Conservation (phyloP, 1,139 yeast genomes). For the Yamadazyma atlantica region DNA sequence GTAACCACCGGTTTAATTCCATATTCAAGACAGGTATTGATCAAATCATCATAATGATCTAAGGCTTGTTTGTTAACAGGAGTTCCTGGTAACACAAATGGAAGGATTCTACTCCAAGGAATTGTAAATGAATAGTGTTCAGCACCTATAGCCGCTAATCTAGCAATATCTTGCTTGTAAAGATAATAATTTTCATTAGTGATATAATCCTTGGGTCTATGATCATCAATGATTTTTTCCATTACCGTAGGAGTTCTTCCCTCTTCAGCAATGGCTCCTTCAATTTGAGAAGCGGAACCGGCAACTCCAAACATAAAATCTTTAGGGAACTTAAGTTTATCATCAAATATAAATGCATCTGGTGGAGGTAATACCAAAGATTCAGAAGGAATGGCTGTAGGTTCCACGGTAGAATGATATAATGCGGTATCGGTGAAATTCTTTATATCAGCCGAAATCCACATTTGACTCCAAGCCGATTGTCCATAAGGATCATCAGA, state of each 20-base stretch:
- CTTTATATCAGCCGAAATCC: slow-evolving; percentile 17
- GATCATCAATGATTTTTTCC: slow-evolving; percentile 18
- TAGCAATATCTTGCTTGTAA: slow-evolving; percentile 31
- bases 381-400: slow-evolving; percentile 22
- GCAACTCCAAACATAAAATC: slow-evolving; percentile 25
- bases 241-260: slow-evolving; percentile 33
- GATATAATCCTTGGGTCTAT: slow-evolving; percentile 20
- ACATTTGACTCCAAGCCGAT: slow-evolving; percentile 21
- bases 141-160: slow-evolving; percentile 33
- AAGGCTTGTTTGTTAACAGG: slow-evolving; percentile 31
- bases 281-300: slow-evolving; percentile 31
- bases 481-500: slow-evolving; percentile 22
- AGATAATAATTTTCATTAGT: slow-evolving; percentile 32
- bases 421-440: slow-evolving; percentile 19
- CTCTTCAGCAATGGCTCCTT: slow-evolving; percentile 35
- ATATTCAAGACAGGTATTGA: slow-evolving; percentile 25
- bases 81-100: slow-evolving; percentile 26
- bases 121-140: slow-evolving; percentile 31
- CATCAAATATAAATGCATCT: slow-evolving; percentile 18
- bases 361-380: slow-evolving; percentile 20
- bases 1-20: slow-evolving; percentile 34
- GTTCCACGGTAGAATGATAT: slow-evolving; percentile 20
- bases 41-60: slow-evolving; percentile 33
- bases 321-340: slow-evolving; percentile 18
- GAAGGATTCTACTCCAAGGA: slow-evolving; percentile 36